A percentile compares a stretch with the other conserved stretches of the same genome.
Evolutionary conservation across 1,284 basidiomycete genomes (phyloP).

Genomic region (Ceraceosorus guamensis): DNA sequence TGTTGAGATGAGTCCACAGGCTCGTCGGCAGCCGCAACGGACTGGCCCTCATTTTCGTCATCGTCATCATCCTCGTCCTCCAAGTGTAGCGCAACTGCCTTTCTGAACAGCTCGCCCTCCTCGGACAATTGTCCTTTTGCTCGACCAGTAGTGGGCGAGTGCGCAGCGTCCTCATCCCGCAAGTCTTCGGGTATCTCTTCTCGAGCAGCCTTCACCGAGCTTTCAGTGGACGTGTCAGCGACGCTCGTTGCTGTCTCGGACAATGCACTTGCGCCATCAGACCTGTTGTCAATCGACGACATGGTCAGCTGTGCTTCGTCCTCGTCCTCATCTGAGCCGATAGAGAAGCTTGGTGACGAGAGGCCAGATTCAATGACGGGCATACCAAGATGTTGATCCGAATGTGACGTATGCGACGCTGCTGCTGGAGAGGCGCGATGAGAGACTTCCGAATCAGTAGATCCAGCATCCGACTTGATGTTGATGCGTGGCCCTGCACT

Average conservation of each 20-base stretch:
- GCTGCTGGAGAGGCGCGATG: constrained; percentile 5
- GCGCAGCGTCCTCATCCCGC: constrained; percentile 7
- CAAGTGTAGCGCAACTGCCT: constrained; percentile 20
- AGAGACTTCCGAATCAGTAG: no score
- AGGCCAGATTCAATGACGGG: constrained; percentile 15
- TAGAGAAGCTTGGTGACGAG: constrained; percentile 31
- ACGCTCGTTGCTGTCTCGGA: background rate
- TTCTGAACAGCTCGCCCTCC: constrained; percentile 38
- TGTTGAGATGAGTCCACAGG: no score
- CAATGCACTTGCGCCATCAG: background rate
- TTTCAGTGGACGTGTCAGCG: constrained; percentile 1
- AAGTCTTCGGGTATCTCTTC: no score
- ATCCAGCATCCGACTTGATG: no score
- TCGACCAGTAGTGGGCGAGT: constrained; percentile 16
- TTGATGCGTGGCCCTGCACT: no score
- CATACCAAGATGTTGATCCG: background rate
- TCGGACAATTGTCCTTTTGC: constrained; percentile 36
- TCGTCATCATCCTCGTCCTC: constrained; percentile 15
- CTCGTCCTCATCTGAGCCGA: constrained; percentile 35
- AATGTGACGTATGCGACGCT: constrained; percentile 8
- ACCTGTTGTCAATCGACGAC: background rate
- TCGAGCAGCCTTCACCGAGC: constrained; percentile 1
- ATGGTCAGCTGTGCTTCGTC: constrained; percentile 11
- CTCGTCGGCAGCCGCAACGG: background rate
- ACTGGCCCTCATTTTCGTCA: constrained; percentile 4